phyloP scores from a whole-genome alignment of 2,329 filamentous ascomycete species.

The Berkeleyomyces rouxiae region DNA sequence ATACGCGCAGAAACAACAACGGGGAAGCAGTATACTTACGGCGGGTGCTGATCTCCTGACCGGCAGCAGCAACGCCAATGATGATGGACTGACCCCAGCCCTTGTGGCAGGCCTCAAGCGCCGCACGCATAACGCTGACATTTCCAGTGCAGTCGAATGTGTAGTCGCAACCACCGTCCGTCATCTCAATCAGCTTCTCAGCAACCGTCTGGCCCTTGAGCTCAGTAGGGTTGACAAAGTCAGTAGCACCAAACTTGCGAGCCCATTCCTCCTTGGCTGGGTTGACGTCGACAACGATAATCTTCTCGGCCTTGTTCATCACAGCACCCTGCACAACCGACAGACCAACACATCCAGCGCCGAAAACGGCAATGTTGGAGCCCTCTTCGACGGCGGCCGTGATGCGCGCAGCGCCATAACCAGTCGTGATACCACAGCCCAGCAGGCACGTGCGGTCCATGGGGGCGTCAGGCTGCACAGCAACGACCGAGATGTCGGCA shows the following conservation, averaged over 20 bases:
- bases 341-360: constrained; percentile 87
- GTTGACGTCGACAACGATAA: constrained; percentile 66
- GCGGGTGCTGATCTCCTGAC: constrained; percentile 85
- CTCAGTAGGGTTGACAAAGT: constrained; percentile 89
- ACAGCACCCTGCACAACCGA: constrained; percentile 90
- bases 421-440: constrained; percentile 95
- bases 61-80: constrained; percentile 91
- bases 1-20: neutral
- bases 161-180: constrained; percentile 94
- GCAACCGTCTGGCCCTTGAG: constrained; percentile 61
- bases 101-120: constrained; percentile 96
- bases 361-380: constrained; percentile 80
- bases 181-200: constrained; percentile 91
- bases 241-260: constrained; percentile 84
- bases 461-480: constrained; percentile 74
- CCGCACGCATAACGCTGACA: constrained; percentile 85
- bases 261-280: constrained; percentile 81
- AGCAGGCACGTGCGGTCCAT: constrained; percentile 95
- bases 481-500: constrained; percentile 93
- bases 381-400: constrained; percentile 86
- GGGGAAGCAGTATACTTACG: constrained; percentile 43
- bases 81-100: constrained; percentile 97
- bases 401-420: constrained; percentile 87
- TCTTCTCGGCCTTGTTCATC: constrained; percentile 61
- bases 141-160: constrained; percentile 99